These are phyloP conservation scores for Eucalyptus pauciflora DNA, from an alignment of 345 rosid species.

Conservation along the genomic window DNA sequence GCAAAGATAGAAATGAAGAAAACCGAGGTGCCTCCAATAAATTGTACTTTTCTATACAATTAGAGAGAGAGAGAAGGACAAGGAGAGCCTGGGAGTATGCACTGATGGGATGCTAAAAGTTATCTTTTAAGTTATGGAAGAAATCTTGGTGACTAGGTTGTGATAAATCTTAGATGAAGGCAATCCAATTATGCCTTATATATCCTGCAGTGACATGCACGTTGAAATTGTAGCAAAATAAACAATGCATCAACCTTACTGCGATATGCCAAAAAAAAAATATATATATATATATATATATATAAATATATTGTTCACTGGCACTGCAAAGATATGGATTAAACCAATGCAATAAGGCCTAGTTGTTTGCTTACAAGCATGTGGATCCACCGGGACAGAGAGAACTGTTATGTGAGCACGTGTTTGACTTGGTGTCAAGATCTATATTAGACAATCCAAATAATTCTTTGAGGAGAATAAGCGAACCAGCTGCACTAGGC, in stretches of 20 bases:
- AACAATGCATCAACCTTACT: neutral
- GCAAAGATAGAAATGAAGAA: neutral
- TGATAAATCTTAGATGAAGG: neutral
- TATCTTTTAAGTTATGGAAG: neutral
- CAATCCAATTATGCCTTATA: neutral
- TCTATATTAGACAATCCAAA: constrained; percentile 32
- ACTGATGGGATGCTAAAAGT: neutral
- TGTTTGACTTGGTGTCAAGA: constrained; percentile 7
- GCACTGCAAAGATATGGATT: neutral
- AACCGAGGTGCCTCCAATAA: neutral
- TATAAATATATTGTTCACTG: neutral
- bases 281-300: no score
- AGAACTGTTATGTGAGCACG: constrained; percentile 21
- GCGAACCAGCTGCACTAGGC: constrained; percentile 34
- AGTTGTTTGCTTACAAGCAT: constrained; percentile 59
- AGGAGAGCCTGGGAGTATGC: neutral
- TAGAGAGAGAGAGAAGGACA: neutral
- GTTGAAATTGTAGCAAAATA: neutral
- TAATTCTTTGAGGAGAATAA: constrained; percentile 27
- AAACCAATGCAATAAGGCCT: neutral
- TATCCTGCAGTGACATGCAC: neutral
- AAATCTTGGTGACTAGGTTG: neutral
- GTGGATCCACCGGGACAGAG: constrained; percentile 33
- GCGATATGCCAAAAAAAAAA: neutral
- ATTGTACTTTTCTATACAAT: neutral